A percentile compares a stretch with the other conserved stretches of the same genome.
These are phyloP conservation scores for Cadophora sp. DNA, from an alignment of 2,329 filamentous ascomycete genomes.

Conservation along the genomic window DNA sequence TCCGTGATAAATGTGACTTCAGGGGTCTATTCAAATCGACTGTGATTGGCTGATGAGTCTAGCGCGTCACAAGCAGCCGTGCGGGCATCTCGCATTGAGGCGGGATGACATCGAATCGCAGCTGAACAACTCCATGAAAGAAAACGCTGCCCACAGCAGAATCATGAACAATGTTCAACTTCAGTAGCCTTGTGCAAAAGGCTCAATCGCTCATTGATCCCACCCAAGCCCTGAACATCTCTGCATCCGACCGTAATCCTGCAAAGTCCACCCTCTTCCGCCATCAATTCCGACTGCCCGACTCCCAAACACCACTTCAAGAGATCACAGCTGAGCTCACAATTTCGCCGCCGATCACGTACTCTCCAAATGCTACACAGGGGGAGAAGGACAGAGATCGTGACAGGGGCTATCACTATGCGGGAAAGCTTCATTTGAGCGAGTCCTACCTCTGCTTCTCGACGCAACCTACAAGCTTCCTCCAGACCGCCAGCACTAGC, in stretches of 20 bases:
- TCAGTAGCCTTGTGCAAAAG: constrained; percentile 89
- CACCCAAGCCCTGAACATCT: constrained; percentile 75
- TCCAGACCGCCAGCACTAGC: constrained; percentile 78
- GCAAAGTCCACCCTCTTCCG: constrained; percentile 94
- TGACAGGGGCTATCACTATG: constrained; percentile 84
- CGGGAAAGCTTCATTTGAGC: constrained; percentile 90
- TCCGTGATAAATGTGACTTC: background rate
- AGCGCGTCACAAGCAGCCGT: constrained; percentile 15
- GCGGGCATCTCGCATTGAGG: constrained; percentile 12
- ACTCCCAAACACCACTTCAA: constrained; percentile 89
- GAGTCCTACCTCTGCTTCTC: constrained; percentile 97
- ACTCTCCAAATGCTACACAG: constrained; percentile 63
- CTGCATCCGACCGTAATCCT: constrained; percentile 78
- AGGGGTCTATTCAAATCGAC: constrained; percentile 2
- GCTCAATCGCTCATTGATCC: constrained; percentile 95
- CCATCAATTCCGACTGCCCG: constrained; percentile 93
- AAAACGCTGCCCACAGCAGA: constrained; percentile 33
- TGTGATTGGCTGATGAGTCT: constrained; percentile 17
- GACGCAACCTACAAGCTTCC: constrained; percentile 87
- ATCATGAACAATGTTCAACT: constrained; percentile 62
- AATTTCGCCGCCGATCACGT: constrained; percentile 67
- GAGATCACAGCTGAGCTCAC: constrained; percentile 97
- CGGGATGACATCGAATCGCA: constrained; percentile 26
- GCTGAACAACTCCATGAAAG: constrained; percentile 14
- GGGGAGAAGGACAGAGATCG: constrained; percentile 71